phyloP scores from a whole-genome alignment of 2,329 filamentous ascomycete species.

The Periconia sp. region DNA sequence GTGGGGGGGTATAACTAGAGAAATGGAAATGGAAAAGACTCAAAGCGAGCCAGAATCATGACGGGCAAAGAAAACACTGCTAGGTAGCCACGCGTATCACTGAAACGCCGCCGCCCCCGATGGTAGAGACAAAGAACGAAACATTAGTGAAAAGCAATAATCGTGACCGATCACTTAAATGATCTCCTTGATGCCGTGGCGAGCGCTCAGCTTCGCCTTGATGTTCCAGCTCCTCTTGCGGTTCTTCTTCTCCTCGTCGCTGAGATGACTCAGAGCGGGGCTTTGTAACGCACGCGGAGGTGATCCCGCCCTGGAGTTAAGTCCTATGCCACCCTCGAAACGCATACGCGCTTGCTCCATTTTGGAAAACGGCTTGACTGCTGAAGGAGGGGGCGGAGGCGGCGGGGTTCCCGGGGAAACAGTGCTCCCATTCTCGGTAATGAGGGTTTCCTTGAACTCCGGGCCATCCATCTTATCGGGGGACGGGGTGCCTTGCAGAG shows the following conservation, averaged over 20 bases:
- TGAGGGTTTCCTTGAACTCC: slow-evolving; percentile 19
- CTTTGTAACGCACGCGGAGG: slow-evolving; percentile 9
- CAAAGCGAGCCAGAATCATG: background rate
- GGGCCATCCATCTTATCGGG: slow-evolving; percentile 8
- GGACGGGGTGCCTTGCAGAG: slow-evolving; percentile 19
- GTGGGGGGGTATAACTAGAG: background rate
- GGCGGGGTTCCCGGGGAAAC: background rate
- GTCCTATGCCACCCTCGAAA: slow-evolving; percentile 10
- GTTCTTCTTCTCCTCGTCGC: slow-evolving; percentile 15
- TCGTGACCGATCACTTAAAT: slow-evolving; percentile 11
- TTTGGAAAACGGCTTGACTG: background rate
- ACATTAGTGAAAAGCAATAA: too few relatives aligned
- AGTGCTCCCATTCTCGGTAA: slow-evolving; percentile 2
- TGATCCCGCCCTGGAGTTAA: background rate
- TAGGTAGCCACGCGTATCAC: background rate
- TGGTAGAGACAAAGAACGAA: background rate
- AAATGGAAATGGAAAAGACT: background rate
- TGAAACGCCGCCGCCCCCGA: background rate
- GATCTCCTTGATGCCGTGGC: slow-evolving; percentile 32
- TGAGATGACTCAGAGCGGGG: slow-evolving; percentile 11
- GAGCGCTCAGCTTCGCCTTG: slow-evolving; percentile 23
- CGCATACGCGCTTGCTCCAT: slow-evolving; percentile 14
- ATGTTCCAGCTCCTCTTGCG: slow-evolving; percentile 35
- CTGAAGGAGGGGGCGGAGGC: background rate
- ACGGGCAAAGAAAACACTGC: background rate